Base-by-base conservation (phyloP, 73 alveolate genomes). In the Paramecium bursaria region DNA sequence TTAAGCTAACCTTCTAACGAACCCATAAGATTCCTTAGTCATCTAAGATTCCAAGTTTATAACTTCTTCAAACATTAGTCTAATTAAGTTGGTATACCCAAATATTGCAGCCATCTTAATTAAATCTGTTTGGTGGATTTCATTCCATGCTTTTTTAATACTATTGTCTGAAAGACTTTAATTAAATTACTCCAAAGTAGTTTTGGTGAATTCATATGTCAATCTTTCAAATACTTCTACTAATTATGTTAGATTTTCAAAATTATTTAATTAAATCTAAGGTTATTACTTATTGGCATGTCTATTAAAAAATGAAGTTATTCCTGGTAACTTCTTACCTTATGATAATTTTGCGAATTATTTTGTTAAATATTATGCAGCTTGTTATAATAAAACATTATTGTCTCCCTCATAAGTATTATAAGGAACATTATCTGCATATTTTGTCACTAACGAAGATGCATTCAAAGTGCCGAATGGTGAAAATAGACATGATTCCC, bases 341-440 rank as follows among this genome's bases (percentile, higher is more conserved):
- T 30, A 23, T 22, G 75, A 11, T 13, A 86, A 27, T 19, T 50
- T 31, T 23, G 50, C 11, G 17, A 74, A 75, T 7, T 42, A 17
- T 25, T 85, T 86, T 46, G 85, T 52, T 29, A 86, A 51, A 35
- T 73, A 48, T 55, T 76, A 52, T 29, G 86, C 85, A 10, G 94
- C 76, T 50, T 89, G 50, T 48, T 85, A 42, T 46, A 89, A 4
- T 13, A 89, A 60, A 6, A 89, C 94, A 21, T 73, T 55, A 48
- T 89, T 89, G 27, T 89, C 94, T 5, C 94, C 94, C 75, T 89
- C 94, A 85, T 88, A 89, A 19, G 94, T 89, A 3, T 25, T 60
- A 22, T 25, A 48, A 19, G 89, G 89, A 6, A 44, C 48, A 22
- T 48, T 39, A 19, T 79, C 82, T 9, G 85, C 82, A 21, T 53